Base-by-base conservation (phyloP, 2,329 filamentous ascomycete genomes). In the Monascus ruber region DNA sequence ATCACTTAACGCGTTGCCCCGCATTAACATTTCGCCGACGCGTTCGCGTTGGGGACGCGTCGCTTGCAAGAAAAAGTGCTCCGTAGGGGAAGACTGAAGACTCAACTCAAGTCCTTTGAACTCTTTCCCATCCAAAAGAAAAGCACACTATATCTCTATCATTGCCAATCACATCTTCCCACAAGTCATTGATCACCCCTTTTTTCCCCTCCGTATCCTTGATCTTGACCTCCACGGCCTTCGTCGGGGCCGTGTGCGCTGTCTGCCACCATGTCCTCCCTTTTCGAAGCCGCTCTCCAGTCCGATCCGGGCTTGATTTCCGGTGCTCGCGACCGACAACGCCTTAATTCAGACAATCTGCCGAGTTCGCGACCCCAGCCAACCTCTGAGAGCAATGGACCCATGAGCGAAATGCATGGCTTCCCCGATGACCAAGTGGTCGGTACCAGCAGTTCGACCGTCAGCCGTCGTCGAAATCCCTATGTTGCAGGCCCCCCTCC, bases 391-490 rank as follows among this genome's bases (percentile, higher is more conserved):
- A 69, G 65, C 56, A 69, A 69, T 63, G 66, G 63, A 28, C 60
- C 65, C 2, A 65, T 67, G 57, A 70, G 77, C 53, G 77, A 81
- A 52, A 64, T 68, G 38, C 72, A 76, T 47, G 71, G 66, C 9
- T 76, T 77, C 40, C 68, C 74, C 26, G 77, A 81, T 49, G 77
- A 81, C 50, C 74, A 79, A 47, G 62, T 79, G 4, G 72, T 77
- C 8, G 75, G 73, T 11, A 58, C 66, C 24, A 67, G 70, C 49
- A 68, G 68, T 26, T 68, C 65, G n/a, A 65, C 70, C 41, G 53
- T 63, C 31, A 64, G 63, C 32, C 59, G 69, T 42, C 69, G 72
- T 36, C 62, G 62, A 42, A 69, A 71, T 40, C 69, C 73, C 44
- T 65, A 65, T 40, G 59, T 64, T 29, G 55, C 68, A 38, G 75